Base-by-base conservation (phyloP, 352 stramenopile genomes). In the Peronosclerospora sorghi region DNA sequence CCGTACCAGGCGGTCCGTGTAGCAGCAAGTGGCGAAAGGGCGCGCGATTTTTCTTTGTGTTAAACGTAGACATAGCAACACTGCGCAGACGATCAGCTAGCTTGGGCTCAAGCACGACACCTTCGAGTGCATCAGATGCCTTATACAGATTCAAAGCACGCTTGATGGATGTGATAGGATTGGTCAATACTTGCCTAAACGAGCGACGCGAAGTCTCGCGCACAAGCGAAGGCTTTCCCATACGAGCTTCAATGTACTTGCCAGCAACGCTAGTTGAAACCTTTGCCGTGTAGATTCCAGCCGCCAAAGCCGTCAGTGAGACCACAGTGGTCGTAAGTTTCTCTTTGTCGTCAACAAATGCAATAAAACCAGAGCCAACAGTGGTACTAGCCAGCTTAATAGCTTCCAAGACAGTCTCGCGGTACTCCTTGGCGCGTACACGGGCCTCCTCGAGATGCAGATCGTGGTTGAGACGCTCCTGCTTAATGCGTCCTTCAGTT, bases 381-480 rank as follows among this genome's bases (percentile, higher is more conserved):
- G 95, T 91, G 48, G 89, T 86, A 13, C 91, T 88, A 8, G 89
- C 90, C 51, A 98, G 80, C 50, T 95, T 81, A 63, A 99, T 97
- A 32, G 83, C 83, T 37, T 98, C 94, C 49, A 98, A 76, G 32
- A 98, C 83, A 2, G 88, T 98, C 74, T 97, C 83, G 29, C 93
- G 72, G 49, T 89, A 76, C 69, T 82, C 69, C 41, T 90, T 91
- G 15, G 87, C 86, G 37, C 96, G 86, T 54, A 97, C 68, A 45
- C 84, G 79, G 7, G 96, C 82, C 63, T 98, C 95, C 56, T 98
- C 87, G 14, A 98, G 63, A 63, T 97, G 94, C 35, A 99, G 65
- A 65, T 99, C 96, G 73, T 98, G 94, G 74, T 99, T 99, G 29
- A 97, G 68, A 38, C 96, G 88, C 67, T 99, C 94, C 68, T 98